Evolutionary conservation across 1,284 basidiomycete genomes (phyloP).

Genomic region (Puccinia hordei): DNA sequence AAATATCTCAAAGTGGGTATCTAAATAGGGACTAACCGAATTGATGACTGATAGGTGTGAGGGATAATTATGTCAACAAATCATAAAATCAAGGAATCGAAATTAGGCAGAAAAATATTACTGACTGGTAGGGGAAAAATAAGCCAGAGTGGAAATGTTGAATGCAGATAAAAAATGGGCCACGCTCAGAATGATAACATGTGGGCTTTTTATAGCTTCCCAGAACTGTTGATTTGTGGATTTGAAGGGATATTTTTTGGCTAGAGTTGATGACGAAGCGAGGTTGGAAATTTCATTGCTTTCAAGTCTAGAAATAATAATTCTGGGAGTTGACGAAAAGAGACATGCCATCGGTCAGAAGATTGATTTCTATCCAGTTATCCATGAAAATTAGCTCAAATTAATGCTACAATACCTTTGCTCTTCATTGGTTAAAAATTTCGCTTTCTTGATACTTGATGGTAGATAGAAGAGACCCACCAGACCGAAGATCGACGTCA

Average conservation of each 20-base stretch:
- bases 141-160: background rate
- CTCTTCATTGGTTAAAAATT: background rate
- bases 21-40: background rate
- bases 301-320: conserved; percentile 1
- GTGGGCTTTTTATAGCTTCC: background rate
- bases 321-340: background rate
- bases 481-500: background rate
- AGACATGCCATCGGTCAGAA: background rate
- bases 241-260: background rate
- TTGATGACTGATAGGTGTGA: background rate
- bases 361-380: background rate
- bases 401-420: background rate
- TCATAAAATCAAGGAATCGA: too few species aligned
- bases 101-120: background rate
- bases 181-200: background rate
- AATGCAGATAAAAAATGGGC: background rate
- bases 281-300: background rate
- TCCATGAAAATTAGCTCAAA: background rate
- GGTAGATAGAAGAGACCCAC: background rate
- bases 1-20: background rate
- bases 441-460: background rate
- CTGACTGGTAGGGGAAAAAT: conserved; percentile 5
- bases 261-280: background rate
- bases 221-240: background rate
- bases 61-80: background rate